Percentiles rank a stretch among this genome's conserved stretches.
Conservation (phyloP, 2,329 filamentous ascomycete species). For the Exophiala xenobiotica region DNA sequence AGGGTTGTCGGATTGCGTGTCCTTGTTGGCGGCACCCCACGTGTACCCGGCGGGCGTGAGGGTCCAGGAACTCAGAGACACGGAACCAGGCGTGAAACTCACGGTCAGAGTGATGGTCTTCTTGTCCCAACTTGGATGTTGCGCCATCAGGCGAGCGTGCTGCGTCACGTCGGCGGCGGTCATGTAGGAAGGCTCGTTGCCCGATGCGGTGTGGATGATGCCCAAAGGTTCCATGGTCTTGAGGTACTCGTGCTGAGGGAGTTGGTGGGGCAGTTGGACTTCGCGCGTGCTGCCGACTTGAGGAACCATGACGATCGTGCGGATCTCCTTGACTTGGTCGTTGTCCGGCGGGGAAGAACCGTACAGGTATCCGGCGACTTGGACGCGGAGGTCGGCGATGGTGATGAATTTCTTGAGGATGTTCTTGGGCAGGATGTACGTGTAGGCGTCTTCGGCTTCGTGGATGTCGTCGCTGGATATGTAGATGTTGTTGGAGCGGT, state of each 20-base stretch:
- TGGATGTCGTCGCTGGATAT: slow-evolving; percentile 94
- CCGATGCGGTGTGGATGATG: slow-evolving; percentile 91
- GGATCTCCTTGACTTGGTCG: slow-evolving; percentile 93
- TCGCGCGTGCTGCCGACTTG: slow-evolving; percentile 93
- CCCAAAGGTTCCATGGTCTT: slow-evolving; percentile 84
- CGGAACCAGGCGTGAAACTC: slow-evolving; percentile 93
- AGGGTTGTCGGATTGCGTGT: slow-evolving; percentile 86
- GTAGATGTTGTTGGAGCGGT: slow-evolving; percentile 95
- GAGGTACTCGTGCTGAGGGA: slow-evolving; percentile 90
- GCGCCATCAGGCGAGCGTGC: slow-evolving; percentile 84
- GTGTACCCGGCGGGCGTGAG: slow-evolving; percentile 90
- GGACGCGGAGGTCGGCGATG: slow-evolving; percentile 91
- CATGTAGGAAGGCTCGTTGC: slow-evolving; percentile 96
- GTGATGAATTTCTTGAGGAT: slow-evolving; percentile 97
- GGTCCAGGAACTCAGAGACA: slow-evolving; percentile 90
- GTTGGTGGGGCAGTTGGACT: slow-evolving; percentile 82
- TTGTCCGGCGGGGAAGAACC: slow-evolving; percentile 91
- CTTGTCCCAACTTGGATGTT: slow-evolving; percentile 77
- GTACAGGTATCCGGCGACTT: slow-evolving; percentile 95
- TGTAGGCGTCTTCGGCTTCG: slow-evolving; percentile 76
- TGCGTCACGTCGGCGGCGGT: slow-evolving; percentile 91
- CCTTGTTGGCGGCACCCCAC: slow-evolving; percentile 96
- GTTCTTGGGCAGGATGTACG: slow-evolving; percentile 99
- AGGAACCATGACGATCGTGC: slow-evolving; percentile 94
- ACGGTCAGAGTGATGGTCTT: slow-evolving; percentile 94